A percentile compares a stretch with the other conserved stretches of the same genome.
These are phyloP conservation scores for Lactuca saligna DNA, from an alignment of 129 eudicot genomes.

Conservation along the genomic window DNA sequence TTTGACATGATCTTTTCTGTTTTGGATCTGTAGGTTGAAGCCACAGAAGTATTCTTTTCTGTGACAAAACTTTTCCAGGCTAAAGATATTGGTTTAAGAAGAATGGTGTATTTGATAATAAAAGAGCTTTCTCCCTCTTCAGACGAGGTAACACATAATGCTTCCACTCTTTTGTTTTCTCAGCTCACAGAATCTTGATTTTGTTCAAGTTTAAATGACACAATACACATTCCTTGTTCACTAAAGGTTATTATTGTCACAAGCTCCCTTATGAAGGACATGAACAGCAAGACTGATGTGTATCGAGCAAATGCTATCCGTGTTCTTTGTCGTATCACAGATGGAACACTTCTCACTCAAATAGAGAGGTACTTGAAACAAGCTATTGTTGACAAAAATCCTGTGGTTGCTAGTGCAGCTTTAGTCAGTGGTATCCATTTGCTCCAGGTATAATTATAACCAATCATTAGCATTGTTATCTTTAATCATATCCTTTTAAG, in stretches of 20 bases:
- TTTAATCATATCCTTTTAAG: background rate
- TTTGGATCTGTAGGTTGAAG: conserved; percentile 61
- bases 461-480: conserved; percentile 2
- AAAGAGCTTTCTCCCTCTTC: conserved; percentile 92
- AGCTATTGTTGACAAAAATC: conserved; percentile 95
- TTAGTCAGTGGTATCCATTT: conserved; percentile 95
- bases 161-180: conserved; percentile 1
- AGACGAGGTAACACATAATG: conserved; percentile 60
- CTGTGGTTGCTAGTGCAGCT: conserved; percentile 98
- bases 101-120: conserved; percentile 87
- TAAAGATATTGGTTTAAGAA: conserved; percentile 71
- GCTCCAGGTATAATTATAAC: conserved; percentile 61
- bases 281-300: conserved; percentile 96
- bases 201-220: conserved; percentile 24
- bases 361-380: conserved; percentile 95
- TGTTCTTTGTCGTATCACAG: conserved; percentile 89
- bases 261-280: conserved; percentile 95
- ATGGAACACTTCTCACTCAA: conserved; percentile 90
- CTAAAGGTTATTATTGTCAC: conserved; percentile 91
- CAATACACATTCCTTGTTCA: conserved; percentile 18
- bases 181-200: background rate
- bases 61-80: conserved; percentile 85
- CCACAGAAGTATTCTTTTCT: conserved; percentile 87
- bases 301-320: conserved; percentile 97
- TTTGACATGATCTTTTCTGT: background rate